A percentile compares a stretch with the other conserved stretches of the same genome.
These are phyloP conservation scores for Entrophospora sp. DNA, from an alignment of 192 early-diverging fungal genomes.

Conservation along the genomic window DNA sequence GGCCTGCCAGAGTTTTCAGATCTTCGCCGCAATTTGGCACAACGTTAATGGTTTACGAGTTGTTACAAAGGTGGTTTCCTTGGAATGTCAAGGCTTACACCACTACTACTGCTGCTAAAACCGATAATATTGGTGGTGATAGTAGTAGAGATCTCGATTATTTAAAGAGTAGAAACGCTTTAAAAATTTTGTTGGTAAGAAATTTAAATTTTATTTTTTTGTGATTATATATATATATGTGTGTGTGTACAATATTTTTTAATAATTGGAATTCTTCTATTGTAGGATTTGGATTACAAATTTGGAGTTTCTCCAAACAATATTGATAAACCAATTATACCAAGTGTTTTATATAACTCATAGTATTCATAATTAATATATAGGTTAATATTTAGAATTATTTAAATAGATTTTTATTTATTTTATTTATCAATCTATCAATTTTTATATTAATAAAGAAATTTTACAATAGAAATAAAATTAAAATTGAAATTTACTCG, in stretches of 20 bases:
- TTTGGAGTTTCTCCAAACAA: slow-evolving; percentile 11
- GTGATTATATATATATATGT: not conserved
- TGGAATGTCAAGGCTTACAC: too few relatives aligned
- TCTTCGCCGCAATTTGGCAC: slow-evolving; percentile 97
- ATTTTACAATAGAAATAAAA: too few relatives aligned
- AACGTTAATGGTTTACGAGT: slow-evolving; percentile 89
- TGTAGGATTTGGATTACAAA: slow-evolving; percentile 17
- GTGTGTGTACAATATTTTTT: not conserved
- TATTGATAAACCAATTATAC: not conserved
- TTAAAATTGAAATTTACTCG: too few relatives aligned
- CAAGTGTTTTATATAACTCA: too few relatives aligned
- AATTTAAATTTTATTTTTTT: not conserved
- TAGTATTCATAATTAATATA: too few relatives aligned
- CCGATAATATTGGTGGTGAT: slow-evolving; percentile 21
- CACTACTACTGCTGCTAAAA: slow-evolving; percentile 13
- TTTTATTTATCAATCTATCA: too few relatives aligned
- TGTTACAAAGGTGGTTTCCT: slow-evolving; percentile 64
- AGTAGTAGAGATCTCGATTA: slow-evolving; percentile 26
- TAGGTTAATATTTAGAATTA: too few relatives aligned
- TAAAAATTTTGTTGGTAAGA: slow-evolving; percentile 43
- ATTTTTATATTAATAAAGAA: too few relatives aligned
- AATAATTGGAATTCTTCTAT: not conserved
- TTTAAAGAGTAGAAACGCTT: slow-evolving; percentile 43
- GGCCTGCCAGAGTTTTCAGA: slow-evolving; percentile 82
- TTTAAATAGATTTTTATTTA: too few relatives aligned